Percentiles rank a stretch among this genome's conserved stretches.
Conservation (phyloP, 768 basidiomycete genomes). For the Crucibulum laeve region DNA sequence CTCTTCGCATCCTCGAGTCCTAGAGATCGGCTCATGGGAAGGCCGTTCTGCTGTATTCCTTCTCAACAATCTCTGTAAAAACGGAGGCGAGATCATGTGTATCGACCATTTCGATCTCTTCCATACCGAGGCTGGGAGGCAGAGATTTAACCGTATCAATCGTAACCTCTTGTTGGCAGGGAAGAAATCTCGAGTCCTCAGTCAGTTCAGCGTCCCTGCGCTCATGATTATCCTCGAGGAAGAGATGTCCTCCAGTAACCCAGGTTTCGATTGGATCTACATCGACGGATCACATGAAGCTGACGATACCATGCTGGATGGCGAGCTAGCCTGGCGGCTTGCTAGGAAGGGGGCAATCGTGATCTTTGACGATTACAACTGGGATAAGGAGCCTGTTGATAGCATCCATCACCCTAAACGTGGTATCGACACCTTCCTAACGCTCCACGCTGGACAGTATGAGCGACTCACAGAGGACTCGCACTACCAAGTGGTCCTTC, state of each 20-base stretch:
- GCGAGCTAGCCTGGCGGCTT: constrained; percentile 53
- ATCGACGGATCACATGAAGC: constrained; percentile 57
- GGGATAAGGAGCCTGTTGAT: constrained; percentile 42
- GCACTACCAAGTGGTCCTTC: constrained; percentile 49
- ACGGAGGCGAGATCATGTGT: constrained; percentile 43
- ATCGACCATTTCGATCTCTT: constrained; percentile 60
- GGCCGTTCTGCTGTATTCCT: constrained; percentile 59
- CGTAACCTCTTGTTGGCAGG: constrained; percentile 46
- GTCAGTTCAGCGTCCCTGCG: constrained; percentile 50
- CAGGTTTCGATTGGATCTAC: constrained; percentile 58
- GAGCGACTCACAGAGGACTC: constrained; percentile 27
- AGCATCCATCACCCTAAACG: constrained; percentile 52
- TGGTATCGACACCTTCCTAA: constrained; percentile 52
- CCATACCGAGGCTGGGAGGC: constrained; percentile 39
- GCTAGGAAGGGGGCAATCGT: constrained; percentile 45
- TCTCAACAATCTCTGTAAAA: constrained; percentile 39
- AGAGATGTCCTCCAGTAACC: constrained; percentile 25
- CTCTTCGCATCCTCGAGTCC: constrained; percentile 36
- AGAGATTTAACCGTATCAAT: constrained; percentile 35
- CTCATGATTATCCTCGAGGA: constrained; percentile 43
- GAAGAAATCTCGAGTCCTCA: constrained; percentile 38
- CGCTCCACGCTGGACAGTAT: constrained; percentile 46
- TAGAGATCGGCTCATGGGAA: constrained; percentile 63
- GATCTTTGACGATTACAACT: constrained; percentile 57
- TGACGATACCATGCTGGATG: constrained; percentile 59